Conservation (phyloP, 768 basidiomycete species). For the Leccinum pellstonianum region DNA sequence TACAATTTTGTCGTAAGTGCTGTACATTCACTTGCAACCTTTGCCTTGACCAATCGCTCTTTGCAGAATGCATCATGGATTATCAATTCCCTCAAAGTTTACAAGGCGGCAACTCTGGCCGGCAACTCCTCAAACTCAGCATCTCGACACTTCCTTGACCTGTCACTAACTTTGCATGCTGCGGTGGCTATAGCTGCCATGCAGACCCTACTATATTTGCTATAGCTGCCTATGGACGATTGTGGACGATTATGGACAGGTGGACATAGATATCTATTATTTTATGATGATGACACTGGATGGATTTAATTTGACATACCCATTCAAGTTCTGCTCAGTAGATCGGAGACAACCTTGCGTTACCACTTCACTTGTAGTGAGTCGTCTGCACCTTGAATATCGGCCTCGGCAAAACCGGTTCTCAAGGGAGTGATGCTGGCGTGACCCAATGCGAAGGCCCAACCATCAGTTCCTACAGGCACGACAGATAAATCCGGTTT, state of each 20-base stretch:
- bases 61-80: slow-evolving; percentile 76
- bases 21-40: background rate
- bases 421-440: slow-evolving; percentile 78
- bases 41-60: slow-evolving; percentile 4
- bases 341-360: slow-evolving; percentile 41
- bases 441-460: slow-evolving; percentile 70
- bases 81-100: slow-evolving; percentile 78
- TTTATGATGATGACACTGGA: slow-evolving; percentile 10
- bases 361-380: slow-evolving; percentile 31
- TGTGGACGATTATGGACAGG: background rate
- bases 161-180: slow-evolving; percentile 12
- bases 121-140: slow-evolving; percentile 32
- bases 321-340: background rate
- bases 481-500: slow-evolving; percentile 54
- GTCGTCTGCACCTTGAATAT: slow-evolving; percentile 1
- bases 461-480: slow-evolving; percentile 80
- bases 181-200: slow-evolving; percentile 6
- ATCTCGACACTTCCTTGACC: slow-evolving; percentile 2
- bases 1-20: slow-evolving; percentile 64
- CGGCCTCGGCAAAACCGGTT: slow-evolving; percentile 66
- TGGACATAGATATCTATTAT: slow-evolving; percentile 11
- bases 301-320: slow-evolving; percentile 8
- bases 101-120: slow-evolving; percentile 52
- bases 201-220: slow-evolving; percentile 14
- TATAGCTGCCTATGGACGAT: slow-evolving; percentile 14